These are phyloP conservation scores for Striga asiatica DNA, from an alignment of 257 asterid species.

Conservation along the genomic window DNA sequence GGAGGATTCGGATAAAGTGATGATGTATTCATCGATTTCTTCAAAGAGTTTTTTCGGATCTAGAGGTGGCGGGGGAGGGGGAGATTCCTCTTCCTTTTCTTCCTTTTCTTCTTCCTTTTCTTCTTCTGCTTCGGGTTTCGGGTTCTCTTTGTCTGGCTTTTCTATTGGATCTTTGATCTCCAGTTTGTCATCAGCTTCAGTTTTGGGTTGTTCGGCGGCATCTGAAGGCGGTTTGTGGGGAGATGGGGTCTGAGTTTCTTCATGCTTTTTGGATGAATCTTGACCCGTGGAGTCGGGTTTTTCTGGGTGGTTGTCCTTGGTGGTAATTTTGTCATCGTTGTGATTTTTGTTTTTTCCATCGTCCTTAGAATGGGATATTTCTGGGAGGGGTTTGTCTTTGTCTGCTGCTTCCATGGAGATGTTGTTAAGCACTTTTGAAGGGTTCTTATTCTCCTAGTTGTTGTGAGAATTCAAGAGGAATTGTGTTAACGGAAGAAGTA, in stretches of 20 bases:
- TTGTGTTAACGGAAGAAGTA: constrained; percentile 4
- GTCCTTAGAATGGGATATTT: constrained; percentile 10
- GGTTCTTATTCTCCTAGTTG: no score
- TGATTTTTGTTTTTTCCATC: neutral
- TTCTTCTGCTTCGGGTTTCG: neutral
- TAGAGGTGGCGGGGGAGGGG: constrained; percentile 45
- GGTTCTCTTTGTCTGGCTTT: constrained; percentile 6
- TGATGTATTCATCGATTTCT: constrained; percentile 53
- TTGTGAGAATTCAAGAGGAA: neutral
- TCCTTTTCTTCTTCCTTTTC: neutral
- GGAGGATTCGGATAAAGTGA: constrained; percentile 14
- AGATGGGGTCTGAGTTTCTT: neutral
- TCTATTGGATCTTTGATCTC: constrained; percentile 3
- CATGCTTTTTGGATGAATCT: neutral
- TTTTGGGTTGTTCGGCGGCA: neutral
- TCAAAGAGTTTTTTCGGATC: constrained; percentile 46
- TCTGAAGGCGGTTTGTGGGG: constrained; percentile 6
- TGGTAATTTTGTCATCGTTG: neutral
- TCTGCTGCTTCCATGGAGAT: constrained; percentile 25
- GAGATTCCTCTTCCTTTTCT: constrained; percentile 10
- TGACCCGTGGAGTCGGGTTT: constrained; percentile 3
- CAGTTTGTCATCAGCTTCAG: neutral
- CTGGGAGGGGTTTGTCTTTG: constrained; percentile 31
- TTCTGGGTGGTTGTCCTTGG: neutral
- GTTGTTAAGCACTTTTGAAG: neutral